These are phyloP conservation scores for Zangia roseola DNA, from an alignment of 768 basidiomycete species.

Conservation along the genomic window DNA sequence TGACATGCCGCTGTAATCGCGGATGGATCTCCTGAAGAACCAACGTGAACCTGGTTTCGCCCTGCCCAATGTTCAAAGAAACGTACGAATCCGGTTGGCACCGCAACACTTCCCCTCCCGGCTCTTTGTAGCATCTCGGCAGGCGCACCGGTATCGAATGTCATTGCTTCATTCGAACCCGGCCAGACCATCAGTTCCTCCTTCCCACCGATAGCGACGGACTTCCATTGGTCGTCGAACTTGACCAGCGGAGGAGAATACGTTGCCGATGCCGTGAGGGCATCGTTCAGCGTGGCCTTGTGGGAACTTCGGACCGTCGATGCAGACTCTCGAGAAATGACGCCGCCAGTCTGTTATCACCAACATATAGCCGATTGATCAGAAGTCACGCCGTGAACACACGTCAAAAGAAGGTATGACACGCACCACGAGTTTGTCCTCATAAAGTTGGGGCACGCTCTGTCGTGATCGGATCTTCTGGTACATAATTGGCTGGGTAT, in stretches of 20 bases:
- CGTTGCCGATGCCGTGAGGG: conserved; percentile 49
- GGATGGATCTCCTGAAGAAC: conserved; percentile 68
- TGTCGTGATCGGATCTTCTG: conserved; percentile 74
- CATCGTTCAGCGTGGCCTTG: conserved; percentile 60
- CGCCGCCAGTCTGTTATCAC: conserved; percentile 22
- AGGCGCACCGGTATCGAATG: conserved; percentile 70
- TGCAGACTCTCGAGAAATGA: conserved; percentile 52
- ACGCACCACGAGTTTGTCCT: conserved; percentile 71
- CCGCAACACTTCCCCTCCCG: conserved; percentile 65
- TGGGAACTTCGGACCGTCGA: conserved; percentile 52
- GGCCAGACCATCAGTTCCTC: conserved; percentile 52
- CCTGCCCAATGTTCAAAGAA: background rate
- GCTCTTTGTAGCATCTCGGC: conserved; percentile 50
- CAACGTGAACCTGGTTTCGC: background rate
- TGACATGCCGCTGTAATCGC: conserved; percentile 76
- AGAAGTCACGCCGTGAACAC: background rate
- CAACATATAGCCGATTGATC: background rate
- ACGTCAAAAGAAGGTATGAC: background rate
- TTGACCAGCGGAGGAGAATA: conserved; percentile 53
- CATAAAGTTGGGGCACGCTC: conserved; percentile 80
- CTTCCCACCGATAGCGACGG: conserved; percentile 9
- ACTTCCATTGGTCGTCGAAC: conserved; percentile 66
- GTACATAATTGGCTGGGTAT: conserved; percentile 92
- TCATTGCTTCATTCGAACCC: conserved; percentile 46
- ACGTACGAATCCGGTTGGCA: conserved; percentile 65